Conservation (phyloP, 169 alveolate genomes). For the Eimeria necatrix region DNA sequence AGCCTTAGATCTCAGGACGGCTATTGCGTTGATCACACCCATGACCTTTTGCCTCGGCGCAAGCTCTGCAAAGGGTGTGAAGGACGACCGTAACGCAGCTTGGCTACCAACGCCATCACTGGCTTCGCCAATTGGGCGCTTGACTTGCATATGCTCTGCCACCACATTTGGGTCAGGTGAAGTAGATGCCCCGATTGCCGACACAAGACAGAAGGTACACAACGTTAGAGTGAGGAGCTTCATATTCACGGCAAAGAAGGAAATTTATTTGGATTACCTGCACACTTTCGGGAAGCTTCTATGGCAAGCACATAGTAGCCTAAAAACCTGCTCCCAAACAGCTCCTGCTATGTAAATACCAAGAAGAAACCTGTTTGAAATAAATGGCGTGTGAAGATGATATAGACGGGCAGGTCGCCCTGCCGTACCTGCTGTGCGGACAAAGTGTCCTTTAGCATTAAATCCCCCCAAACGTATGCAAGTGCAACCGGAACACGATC, state of each 20-base stretch:
- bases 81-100: slow-evolving; percentile 17
- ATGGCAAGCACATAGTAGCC: too few relatives aligned
- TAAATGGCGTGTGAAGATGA: neutral
- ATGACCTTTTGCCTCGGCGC: slow-evolving; percentile 66
- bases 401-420: neutral
- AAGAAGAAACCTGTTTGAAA: neutral
- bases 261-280: too few relatives aligned
- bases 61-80: slow-evolving; percentile 31
- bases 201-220: neutral
- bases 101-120: neutral
- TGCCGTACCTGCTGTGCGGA: slow-evolving; percentile 48
- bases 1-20: slow-evolving; percentile 59
- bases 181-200: neutral
- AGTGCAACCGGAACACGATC: neutral
- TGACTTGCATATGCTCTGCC: neutral
- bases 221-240: slow-evolving; percentile 3
- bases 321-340: too few relatives aligned
- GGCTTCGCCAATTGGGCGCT: slow-evolving; percentile 17
- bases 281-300: too few relatives aligned
- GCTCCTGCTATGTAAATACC: too few relatives aligned
- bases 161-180: neutral
- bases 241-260: neutral
- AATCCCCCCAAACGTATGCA: neutral
- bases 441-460: neutral
- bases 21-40: slow-evolving; percentile 63